A percentile compares a stretch with the other conserved stretches of the same genome.
These are phyloP conservation scores for Annona cherimola DNA, from an alignment of 164 flowering plant species.

Conservation along the genomic window DNA sequence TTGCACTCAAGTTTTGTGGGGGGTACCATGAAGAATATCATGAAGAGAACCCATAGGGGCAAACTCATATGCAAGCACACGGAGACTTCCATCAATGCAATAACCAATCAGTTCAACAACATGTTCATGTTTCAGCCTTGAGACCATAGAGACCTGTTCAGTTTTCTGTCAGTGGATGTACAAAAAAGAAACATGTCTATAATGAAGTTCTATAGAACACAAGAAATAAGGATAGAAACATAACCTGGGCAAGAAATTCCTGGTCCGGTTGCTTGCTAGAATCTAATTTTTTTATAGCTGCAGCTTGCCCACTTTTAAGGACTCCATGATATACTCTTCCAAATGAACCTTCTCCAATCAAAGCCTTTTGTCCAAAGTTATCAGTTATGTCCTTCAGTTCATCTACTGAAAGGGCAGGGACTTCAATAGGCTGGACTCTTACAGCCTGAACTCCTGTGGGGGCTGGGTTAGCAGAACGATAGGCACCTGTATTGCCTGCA, in stretches of 20 bases:
- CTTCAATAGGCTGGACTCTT: slow-evolving; percentile 66
- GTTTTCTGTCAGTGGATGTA: slow-evolving; percentile 2
- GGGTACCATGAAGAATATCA: slow-evolving; percentile 83
- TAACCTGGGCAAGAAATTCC: slow-evolving; percentile 87
- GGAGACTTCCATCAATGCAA: slow-evolving; percentile 72
- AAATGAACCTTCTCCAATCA: slow-evolving; percentile 93
- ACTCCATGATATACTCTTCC: slow-evolving; percentile 85
- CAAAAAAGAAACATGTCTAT: not conserved
- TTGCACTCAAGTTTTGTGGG: not conserved
- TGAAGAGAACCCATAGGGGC: slow-evolving; percentile 92
- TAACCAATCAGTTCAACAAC: slow-evolving; percentile 76
- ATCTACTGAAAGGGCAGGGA: slow-evolving; percentile 60
- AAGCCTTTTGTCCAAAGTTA: slow-evolving; percentile 58
- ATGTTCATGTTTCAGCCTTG: slow-evolving; percentile 77
- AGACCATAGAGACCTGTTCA: slow-evolving; percentile 79
- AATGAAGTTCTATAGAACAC: not conserved
- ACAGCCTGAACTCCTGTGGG: slow-evolving; percentile 52
- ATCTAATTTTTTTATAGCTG: slow-evolving; percentile 86
- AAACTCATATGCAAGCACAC: slow-evolving; percentile 79
- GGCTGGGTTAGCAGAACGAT: slow-evolving; percentile 51
- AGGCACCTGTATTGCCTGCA: slow-evolving; percentile 54
- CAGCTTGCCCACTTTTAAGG: slow-evolving; percentile 56
- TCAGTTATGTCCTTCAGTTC: slow-evolving; percentile 78
- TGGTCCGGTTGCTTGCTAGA: slow-evolving; percentile 88
- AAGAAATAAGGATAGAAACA: slow-evolving; percentile 1